Conservation (phyloP, 176 grass and related monocot species). For the Eleusine coracana region DNA sequence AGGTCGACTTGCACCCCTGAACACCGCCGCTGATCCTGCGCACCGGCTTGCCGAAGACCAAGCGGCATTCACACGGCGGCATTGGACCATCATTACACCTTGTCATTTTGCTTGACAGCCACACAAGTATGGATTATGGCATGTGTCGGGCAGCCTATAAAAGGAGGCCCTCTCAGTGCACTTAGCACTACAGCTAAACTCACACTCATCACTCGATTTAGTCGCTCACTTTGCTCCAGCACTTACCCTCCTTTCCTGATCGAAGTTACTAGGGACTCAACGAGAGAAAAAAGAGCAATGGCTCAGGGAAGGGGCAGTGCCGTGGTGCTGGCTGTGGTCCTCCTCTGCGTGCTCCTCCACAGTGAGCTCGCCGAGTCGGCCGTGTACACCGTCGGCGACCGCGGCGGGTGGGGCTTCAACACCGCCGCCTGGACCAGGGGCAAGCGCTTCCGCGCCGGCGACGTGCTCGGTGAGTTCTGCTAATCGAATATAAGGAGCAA, state of each 20-base stretch:
- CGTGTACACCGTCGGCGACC: slow-evolving; percentile 72
- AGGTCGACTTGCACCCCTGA: background rate
- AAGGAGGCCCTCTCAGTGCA: background rate
- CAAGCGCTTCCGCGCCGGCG: slow-evolving; percentile 83
- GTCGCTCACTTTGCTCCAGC: background rate
- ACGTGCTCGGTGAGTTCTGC: slow-evolving; percentile 65
- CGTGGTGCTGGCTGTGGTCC: slow-evolving; percentile 33
- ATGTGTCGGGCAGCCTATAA: slow-evolving; percentile 18
- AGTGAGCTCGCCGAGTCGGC: slow-evolving; percentile 63
- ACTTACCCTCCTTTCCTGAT: background rate
- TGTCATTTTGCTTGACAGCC: background rate
- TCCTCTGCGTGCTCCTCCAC: slow-evolving; percentile 80
- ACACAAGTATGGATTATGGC: background rate
- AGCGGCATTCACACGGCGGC: slow-evolving; percentile 1
- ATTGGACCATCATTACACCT: background rate
- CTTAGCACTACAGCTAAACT: slow-evolving; percentile 8
- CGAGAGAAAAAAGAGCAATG: background rate
- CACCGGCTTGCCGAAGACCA: background rate
- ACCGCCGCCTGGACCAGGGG: slow-evolving; percentile 55
- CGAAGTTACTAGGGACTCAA: background rate
- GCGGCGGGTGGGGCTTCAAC: slow-evolving; percentile 69
- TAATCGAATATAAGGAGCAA: too few relatives aligned
- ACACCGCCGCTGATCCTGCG: background rate
- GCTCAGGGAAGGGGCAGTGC: slow-evolving; percentile 86
- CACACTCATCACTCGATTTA: background rate